Percentiles rank a stretch among this genome's conserved stretches.
Conservation (phyloP, 2,329 filamentous ascomycete genomes). For the Lachnellula suecica region DNA sequence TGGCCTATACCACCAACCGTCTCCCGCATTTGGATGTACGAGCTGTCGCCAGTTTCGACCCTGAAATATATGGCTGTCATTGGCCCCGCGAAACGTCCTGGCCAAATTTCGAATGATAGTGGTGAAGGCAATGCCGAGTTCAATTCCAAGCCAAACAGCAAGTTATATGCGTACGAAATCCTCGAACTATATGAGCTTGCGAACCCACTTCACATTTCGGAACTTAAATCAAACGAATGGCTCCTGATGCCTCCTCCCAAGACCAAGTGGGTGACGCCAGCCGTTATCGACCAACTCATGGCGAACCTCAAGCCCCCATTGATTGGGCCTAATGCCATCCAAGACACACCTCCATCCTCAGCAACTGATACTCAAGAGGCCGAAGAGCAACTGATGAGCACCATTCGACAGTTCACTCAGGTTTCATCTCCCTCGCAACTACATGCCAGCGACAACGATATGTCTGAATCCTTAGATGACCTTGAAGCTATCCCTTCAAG, state of each 20-base stretch:
- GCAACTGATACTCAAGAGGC: slow-evolving; percentile 31
- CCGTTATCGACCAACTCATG: slow-evolving; percentile 55
- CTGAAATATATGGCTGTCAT: slow-evolving; percentile 61
- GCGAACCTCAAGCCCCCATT: slow-evolving; percentile 56
- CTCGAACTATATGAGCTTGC: slow-evolving; percentile 62
- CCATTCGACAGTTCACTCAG: slow-evolving; percentile 28
- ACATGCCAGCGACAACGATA: no score
- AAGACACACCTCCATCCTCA: slow-evolving; percentile 15
- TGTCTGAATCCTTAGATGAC: no score
- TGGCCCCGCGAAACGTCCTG: slow-evolving; percentile 44
- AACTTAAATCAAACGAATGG: slow-evolving; percentile 57
- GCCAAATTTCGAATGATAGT: slow-evolving; percentile 43
- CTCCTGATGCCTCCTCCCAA: slow-evolving; percentile 48
- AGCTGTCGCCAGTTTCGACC: slow-evolving; percentile 44
- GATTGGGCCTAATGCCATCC: slow-evolving; percentile 34
- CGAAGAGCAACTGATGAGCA: slow-evolving; percentile 27
- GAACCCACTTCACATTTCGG: slow-evolving; percentile 51
- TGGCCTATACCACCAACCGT: slow-evolving; percentile 56
- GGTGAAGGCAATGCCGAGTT: slow-evolving; percentile 52
- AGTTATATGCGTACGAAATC: slow-evolving; percentile 47
- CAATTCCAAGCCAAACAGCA: slow-evolving; percentile 15
- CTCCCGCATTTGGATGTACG: slow-evolving; percentile 62
- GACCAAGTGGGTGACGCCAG: slow-evolving; percentile 55
- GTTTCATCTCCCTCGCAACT: not conserved
- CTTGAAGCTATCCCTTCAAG: not conserved